Evolutionary conservation across 2,329 filamentous ascomycete genomes (phyloP).

Genomic region (Dothidotthia symphoricarpi): DNA sequence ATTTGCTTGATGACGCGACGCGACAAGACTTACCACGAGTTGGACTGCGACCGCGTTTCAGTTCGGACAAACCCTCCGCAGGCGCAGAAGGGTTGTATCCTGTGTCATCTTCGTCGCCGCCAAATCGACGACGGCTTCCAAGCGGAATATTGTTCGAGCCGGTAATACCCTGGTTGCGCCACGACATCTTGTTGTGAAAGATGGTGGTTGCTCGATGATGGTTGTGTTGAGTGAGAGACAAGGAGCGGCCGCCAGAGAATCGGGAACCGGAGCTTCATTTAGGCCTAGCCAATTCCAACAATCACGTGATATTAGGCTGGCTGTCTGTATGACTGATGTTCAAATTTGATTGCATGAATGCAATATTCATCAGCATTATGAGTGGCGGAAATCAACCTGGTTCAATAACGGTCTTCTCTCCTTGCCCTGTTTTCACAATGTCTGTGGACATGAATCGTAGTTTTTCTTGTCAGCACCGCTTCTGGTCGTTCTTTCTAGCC

Average conservation of each 20-base stretch:
- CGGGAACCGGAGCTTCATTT: not conserved
- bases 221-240: constrained; percentile 7
- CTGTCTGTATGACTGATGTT: no score
- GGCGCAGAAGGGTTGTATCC: constrained; percentile 48
- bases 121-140: constrained; percentile 78
- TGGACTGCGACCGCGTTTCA: constrained; percentile 91
- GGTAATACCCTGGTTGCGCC: constrained; percentile 78
- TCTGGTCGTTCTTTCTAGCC: no score
- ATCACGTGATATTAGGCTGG: no score
- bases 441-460: no score
- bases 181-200: constrained; percentile 53
- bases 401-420: no score
- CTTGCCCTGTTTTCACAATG: no score
- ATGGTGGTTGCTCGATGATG: constrained; percentile 13
- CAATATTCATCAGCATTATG: no score
- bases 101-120: constrained; percentile 56
- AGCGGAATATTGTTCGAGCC: constrained; percentile 98
- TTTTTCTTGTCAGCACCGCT: no score
- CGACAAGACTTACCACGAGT: constrained; percentile 63
- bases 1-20: not conserved
- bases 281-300: no score
- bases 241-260: constrained; percentile 1
- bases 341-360: no score
- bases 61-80: constrained; percentile 49
- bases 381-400: no score